Conservation (phyloP, 2,329 filamentous ascomycete genomes). For the Clonostachys rhizophaga region DNA sequence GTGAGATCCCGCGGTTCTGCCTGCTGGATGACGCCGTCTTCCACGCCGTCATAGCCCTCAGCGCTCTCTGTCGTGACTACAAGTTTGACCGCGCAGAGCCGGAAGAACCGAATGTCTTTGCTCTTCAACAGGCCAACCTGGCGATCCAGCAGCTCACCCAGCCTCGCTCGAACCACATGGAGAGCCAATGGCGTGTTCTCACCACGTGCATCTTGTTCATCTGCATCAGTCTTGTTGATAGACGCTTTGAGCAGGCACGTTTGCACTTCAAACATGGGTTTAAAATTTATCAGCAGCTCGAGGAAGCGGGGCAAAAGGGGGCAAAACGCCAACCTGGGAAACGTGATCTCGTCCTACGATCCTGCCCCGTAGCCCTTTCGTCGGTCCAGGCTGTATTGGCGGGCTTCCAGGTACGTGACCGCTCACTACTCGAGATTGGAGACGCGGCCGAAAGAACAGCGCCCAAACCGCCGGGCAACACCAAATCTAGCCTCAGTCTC, state of each 20-base stretch:
- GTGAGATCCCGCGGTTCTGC: constrained; percentile 6
- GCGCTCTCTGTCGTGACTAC: constrained; percentile 7
- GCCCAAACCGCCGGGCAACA: too few species aligned
- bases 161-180: neutral
- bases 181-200: constrained; percentile 5
- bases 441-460: too few species aligned
- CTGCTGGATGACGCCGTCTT: constrained; percentile 10
- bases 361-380: too few species aligned
- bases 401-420: too few species aligned
- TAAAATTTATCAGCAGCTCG: constrained; percentile 3
- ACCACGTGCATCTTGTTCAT: constrained; percentile 10
- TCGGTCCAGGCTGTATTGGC: too few species aligned
- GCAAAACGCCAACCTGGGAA: neutral
- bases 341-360: too few species aligned
- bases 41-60: constrained; percentile 12
- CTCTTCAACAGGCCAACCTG: constrained; percentile 7
- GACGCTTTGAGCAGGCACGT: constrained; percentile 3
- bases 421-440: too few species aligned
- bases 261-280: constrained; percentile 3
- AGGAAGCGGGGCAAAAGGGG: neutral
- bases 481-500: too few species aligned
- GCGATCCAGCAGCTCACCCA: constrained; percentile 7
- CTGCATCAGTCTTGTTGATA: constrained; percentile 8
- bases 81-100: constrained; percentile 1
- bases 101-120: constrained; percentile 2